Base-by-base conservation (phyloP, 345 rosid genomes). In the Triadica sebifera region DNA sequence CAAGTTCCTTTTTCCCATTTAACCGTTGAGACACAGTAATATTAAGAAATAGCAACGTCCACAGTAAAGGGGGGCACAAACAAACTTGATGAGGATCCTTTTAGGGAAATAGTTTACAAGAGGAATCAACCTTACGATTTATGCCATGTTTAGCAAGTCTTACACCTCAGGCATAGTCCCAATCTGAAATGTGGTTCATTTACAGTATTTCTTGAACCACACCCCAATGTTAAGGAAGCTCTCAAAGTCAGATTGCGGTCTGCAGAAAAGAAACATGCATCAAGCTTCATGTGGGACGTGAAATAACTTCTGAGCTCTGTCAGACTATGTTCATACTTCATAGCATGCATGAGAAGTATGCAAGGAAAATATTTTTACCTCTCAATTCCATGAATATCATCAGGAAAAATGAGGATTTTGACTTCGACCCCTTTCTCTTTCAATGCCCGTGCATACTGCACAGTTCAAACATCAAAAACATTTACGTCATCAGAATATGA, bases 201-300 rank as follows among this genome's bases (percentile, higher is more conserved):
- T 88, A 75, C 98, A 89, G 76, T 88, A 78, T 83, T 87, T 90
- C 82, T 88, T 89, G 86, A 92, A 94, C 92, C 97, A 88, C 47
- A 90, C 85, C 38, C 94, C 94, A 71, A 89, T 82, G 70, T 90
- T 92, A 46, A 92, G 87, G 81, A 77, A 92, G 88, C 98, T 88
- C 76, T 89, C 91, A n/a, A 81, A 93, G 77, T 89, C 94, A 0
- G 97, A 90, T 72, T 87, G 92, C 8, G 97, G 97, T 53, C 96
- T 94, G 89, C 93, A 85, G 8, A 65, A 71, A 75, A 78, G 63
- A 47, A 12, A 61, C 41, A 80, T 46, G 47, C 16, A 77, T 67
- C 82, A 80, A 25, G 69, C 22, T n/a, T 64, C 59, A 69, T 60
- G 34, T 50, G 24, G 29, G 47, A 29, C 34, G 34, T 39, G 4